Conservation (phyloP, 331 rosid species). For the Erythrophleum ivorense region DNA sequence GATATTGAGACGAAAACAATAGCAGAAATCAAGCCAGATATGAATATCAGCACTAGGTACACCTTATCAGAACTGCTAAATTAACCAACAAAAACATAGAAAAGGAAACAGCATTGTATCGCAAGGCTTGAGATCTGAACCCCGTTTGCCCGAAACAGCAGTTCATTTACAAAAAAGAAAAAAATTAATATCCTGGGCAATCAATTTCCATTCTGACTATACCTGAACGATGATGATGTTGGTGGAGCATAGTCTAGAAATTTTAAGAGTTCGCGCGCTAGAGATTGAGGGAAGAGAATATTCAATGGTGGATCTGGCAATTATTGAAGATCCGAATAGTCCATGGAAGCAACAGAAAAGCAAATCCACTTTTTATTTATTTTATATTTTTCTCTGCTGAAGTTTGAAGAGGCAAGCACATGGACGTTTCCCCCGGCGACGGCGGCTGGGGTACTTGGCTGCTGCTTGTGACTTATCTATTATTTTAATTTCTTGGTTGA, state of each 20-base stretch:
- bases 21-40: conserved; percentile 11
- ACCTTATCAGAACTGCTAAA: background rate
- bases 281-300: background rate
- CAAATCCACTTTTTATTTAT: background rate
- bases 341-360: background rate
- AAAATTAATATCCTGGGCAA: background rate
- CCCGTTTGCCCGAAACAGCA: background rate
- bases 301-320: conserved; percentile 24
- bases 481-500: background rate
- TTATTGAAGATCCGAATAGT: conserved; percentile 33
- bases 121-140: conserved; percentile 18
- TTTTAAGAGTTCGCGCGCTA: conserved; percentile 30
- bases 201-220: conserved; percentile 6
- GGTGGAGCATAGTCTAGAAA: conserved; percentile 31
- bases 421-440: background rate
- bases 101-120: background rate
- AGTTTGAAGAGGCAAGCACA: background rate
- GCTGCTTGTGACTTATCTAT: background rate
- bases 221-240: conserved; percentile 34
- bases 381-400: background rate
- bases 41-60: background rate
- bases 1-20: background rate
- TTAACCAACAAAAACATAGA: background rate
- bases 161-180: background rate
- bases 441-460: background rate